These are phyloP conservation scores for Phytopythium vexans DNA, from an alignment of 352 stramenopile species.

Conservation along the genomic window DNA sequence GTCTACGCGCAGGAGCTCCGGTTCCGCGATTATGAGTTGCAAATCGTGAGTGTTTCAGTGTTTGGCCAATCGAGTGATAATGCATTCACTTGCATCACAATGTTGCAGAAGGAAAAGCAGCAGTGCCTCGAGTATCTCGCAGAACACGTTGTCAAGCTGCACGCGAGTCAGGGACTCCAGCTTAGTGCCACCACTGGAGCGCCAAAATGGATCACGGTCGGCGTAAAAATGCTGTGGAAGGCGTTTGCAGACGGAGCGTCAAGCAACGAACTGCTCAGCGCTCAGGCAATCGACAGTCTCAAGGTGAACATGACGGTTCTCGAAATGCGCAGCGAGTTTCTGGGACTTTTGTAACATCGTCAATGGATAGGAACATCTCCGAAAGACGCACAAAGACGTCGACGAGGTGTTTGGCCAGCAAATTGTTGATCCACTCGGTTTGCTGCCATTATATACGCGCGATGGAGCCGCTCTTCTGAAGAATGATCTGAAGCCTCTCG, in stretches of 20 bases:
- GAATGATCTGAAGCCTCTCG: conserved; percentile 33
- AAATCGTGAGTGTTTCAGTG: conserved; percentile 29
- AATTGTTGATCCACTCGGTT: conserved; percentile 5
- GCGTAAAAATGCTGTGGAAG: conserved; percentile 37
- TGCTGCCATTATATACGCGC: conserved; percentile 32
- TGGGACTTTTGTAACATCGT: neutral
- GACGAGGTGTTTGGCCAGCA: conserved; percentile 14
- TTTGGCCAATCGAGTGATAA: neutral
- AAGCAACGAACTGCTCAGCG: conserved; percentile 18
- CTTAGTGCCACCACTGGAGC: conserved; percentile 3
- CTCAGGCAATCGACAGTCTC: conserved; percentile 26
- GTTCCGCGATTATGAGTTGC: conserved; percentile 38
- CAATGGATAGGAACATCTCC: conserved; percentile 19
- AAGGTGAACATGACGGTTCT: conserved; percentile 18
- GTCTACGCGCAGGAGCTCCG: conserved; percentile 63
- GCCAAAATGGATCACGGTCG: conserved; percentile 26
- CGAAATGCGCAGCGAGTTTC: conserved; percentile 1
- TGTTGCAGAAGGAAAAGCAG: conserved; percentile 52
- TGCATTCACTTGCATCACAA: neutral
- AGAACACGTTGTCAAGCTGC: conserved; percentile 30
- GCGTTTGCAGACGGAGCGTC: conserved; percentile 19
- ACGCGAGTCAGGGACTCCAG: neutral
- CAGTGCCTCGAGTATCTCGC: conserved; percentile 42
- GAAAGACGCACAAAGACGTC: conserved; percentile 16
- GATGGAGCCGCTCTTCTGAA: conserved; percentile 20